phyloP scores from a whole-genome alignment of 371 early-diverging fungal species.

The Chytridium lagenaria region DNA sequence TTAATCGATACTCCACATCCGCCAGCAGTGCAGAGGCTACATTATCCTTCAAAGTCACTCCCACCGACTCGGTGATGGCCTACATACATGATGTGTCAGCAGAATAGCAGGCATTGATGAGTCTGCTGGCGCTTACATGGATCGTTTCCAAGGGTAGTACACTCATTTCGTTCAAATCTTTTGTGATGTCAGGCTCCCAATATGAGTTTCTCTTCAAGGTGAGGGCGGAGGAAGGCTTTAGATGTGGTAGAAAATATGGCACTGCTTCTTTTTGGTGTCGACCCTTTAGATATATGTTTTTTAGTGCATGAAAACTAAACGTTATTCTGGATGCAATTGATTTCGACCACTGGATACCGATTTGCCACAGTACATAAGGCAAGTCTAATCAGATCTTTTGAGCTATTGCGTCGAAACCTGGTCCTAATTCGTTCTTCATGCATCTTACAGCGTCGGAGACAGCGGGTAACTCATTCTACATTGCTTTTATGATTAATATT shows the following conservation, averaged over 20 bases:
- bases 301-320: too few relatives aligned
- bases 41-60: constrained; percentile 92
- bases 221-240: neutral
- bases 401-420: neutral
- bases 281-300: too few relatives aligned
- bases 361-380: constrained; percentile 1
- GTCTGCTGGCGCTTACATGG: constrained; percentile 22
- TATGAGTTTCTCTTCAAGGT: constrained; percentile 40
- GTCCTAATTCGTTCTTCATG: neutral
- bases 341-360: too few relatives aligned
- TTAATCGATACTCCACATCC: constrained; percentile 97
- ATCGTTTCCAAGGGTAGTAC: constrained; percentile 31
- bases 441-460: constrained; percentile 33
- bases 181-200: neutral
- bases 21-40: constrained; percentile 88
- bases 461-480: constrained; percentile 23
- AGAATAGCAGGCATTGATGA: neutral
- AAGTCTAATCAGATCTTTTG: neutral
- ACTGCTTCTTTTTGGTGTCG: too few relatives aligned
- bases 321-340: too few relatives aligned
- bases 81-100: constrained; percentile 31
- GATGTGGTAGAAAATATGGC: too few relatives aligned
- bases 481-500: neutral
- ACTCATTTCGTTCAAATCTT: constrained; percentile 14
- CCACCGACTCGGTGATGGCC: constrained; percentile 90